phyloP scores from a whole-genome alignment of 129 eudicot species.

The Apium graveolens region DNA sequence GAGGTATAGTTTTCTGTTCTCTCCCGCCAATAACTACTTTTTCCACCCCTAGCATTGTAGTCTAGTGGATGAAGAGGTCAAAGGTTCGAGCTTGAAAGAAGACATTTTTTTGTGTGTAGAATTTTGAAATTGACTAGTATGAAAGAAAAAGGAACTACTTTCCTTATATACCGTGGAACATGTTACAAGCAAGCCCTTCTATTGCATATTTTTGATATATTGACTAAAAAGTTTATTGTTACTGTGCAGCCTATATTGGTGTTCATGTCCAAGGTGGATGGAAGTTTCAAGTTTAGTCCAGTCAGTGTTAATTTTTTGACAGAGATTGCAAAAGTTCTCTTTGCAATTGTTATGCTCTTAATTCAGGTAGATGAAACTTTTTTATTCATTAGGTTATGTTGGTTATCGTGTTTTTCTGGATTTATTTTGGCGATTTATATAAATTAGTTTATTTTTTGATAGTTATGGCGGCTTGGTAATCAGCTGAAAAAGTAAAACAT shows the following conservation, averaged over 20 bases:
- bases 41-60: neutral
- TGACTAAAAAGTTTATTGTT: slow-evolving; percentile 7
- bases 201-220: neutral
- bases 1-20: neutral
- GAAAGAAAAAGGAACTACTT: too few relatives aligned
- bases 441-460: neutral
- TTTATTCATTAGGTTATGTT: neutral
- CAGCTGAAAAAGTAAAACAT: neutral
- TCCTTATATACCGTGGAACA: slow-evolving; percentile 1
- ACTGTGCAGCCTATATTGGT: slow-evolving; percentile 87
- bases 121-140: neutral
- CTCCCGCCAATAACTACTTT: neutral
- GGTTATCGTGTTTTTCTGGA: neutral
- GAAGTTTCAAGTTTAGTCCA: slow-evolving; percentile 92
- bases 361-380: slow-evolving; percentile 55
- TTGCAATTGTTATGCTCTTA: slow-evolving; percentile 89
- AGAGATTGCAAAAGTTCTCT: slow-evolving; percentile 76
- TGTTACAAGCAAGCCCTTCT: neutral
- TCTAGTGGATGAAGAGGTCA: neutral
- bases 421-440: neutral
- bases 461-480: neutral
- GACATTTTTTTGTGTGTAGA: neutral
- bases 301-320: slow-evolving; percentile 96
- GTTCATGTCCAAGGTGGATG: slow-evolving; percentile 99
- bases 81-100: neutral